Base-by-base conservation (phyloP, 2,329 filamentous ascomycete species). In the Epichloe sibirici region DNA sequence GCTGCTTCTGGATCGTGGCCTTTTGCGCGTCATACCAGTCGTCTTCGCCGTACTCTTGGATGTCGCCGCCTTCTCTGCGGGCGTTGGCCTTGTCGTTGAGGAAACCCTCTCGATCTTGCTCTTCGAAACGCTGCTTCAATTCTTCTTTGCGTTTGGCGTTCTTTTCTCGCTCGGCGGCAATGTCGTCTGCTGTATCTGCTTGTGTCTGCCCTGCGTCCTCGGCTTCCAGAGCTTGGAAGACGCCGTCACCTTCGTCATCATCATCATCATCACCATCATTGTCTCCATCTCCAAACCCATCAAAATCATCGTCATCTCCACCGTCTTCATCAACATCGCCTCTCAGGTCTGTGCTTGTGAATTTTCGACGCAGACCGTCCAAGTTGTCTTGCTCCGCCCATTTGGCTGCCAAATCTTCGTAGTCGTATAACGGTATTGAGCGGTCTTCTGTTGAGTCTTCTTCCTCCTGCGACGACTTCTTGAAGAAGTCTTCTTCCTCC, bases 11-110 rank as follows among this genome's bases (percentile, higher is more conserved):
- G 54, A 98, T 83, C 66, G 86, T 79, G 35, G 93, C 88, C 72
- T 98, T 98, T 66, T 98, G 93, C 31, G 87, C 82, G 64, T 97
- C 93, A 66, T 98, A 98, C 94, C 94, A 98, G 52, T 98, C 88
- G 65, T 98, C 93, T 69, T 98, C 93, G 50, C 90, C 93, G 62
- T 95, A 97, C 63, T 94, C 86, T 51, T 91, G 82, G 5, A 82
- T 74, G 3, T 77, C 77, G 37, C 78, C 84, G 34, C 79, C 82
- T 58, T 89, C 86, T 57, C 81, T 76, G 38, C 85, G 79, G 11
- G 86, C 86, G 49, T 84, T 81, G 31, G 87, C 83, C 64, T 94
- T 94, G 69, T 93, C 89, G 63, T 94, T 94, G 62, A 87, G 82
- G 65, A 96, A 90, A 0, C 93, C 93, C 65, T 98, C 93, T n/a